phyloP scores from a whole-genome alignment of 192 early-diverging fungal genomes.

The Coemansia sp. region DNA sequence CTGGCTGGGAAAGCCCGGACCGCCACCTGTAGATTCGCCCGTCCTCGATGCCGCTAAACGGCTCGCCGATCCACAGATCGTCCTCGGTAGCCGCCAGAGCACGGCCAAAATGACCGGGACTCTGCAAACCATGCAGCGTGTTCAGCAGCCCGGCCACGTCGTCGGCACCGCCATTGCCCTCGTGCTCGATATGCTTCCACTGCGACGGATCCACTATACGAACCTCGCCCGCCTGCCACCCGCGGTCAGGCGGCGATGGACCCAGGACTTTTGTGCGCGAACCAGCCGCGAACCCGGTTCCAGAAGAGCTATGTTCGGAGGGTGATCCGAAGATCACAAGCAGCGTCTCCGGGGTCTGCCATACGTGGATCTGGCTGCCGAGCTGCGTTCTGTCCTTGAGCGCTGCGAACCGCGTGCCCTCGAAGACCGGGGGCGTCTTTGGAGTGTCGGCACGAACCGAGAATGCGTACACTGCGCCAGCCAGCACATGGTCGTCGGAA shows the following conservation, averaged over 20 bases:
- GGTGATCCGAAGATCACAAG: constrained; percentile 50
- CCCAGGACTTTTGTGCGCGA: neutral
- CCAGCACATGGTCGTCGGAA: constrained; percentile 20
- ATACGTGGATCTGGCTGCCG: constrained; percentile 50
- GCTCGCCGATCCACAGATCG: constrained; percentile 56
- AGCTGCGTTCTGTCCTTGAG: constrained; percentile 40
- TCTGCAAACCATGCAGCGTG: constrained; percentile 41
- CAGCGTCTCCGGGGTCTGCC: constrained; percentile 13
- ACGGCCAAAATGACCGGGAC: constrained; percentile 54
- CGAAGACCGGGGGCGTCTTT: neutral
- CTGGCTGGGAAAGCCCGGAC: constrained; percentile 7
- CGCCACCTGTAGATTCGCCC: constrained; percentile 46
- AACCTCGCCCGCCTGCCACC: constrained; percentile 56
- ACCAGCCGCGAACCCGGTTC: neutral
- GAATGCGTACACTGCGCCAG: constrained; percentile 61
- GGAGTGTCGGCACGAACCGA: constrained; percentile 2
- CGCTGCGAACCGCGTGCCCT: constrained; percentile 28
- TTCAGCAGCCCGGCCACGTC: constrained; percentile 23
- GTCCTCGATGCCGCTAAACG: constrained; percentile 40
- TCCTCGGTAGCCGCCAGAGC: constrained; percentile 26
- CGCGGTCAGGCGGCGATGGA: constrained; percentile 27
- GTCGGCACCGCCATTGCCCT: neutral
- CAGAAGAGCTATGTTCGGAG: constrained; percentile 35
- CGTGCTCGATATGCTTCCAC: constrained; percentile 13
- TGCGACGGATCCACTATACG: constrained; percentile 40